Percentiles rank a stretch among this genome's conserved stretches.
Evolutionary conservation across 306 rosid genomes (phyloP).

Genomic region (Citrullus colocynthis): DNA sequence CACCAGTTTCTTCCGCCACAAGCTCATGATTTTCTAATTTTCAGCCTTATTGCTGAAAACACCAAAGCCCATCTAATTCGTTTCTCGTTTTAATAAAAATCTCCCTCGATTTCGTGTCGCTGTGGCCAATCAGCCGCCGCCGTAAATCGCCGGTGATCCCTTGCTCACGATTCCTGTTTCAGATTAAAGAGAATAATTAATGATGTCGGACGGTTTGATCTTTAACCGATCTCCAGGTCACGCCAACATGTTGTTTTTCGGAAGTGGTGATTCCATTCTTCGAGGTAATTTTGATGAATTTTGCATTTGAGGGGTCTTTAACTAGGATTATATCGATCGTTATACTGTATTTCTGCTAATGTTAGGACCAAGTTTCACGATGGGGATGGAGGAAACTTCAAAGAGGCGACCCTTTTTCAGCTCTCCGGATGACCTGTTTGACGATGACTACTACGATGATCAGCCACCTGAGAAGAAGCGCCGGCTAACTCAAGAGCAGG

Average conservation of each 20-base stretch:
- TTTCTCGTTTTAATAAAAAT: background rate
- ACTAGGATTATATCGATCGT: background rate
- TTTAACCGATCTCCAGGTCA: constrained; percentile 43
- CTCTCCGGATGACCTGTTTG: constrained; percentile 69
- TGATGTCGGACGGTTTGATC: constrained; percentile 70
- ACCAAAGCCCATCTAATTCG: background rate
- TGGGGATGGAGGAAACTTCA: constrained; percentile 65
- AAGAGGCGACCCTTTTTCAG: constrained; percentile 69
- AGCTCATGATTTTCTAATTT: constrained; percentile 81
- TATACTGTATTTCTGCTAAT: background rate
- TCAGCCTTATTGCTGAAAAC: background rate
- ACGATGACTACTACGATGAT: constrained; percentile 81
- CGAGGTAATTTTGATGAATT: constrained; percentile 33
- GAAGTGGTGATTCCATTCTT: constrained; percentile 46
- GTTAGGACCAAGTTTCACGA: constrained; percentile 45
- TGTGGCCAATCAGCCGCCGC: background rate
- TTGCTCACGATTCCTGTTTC: background rate
- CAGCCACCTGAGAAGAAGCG: constrained; percentile 96
- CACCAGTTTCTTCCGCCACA: constrained; percentile 98
- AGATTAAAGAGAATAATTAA: constrained; percentile 3
- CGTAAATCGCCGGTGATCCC: background rate
- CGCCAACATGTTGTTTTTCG: constrained; percentile 67
- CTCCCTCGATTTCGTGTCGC: background rate
- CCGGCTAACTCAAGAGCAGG: constrained; percentile 93
- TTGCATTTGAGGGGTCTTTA: background rate